phyloP scores from a whole-genome alignment of 2,329 filamentous ascomycete genomes.

The Botrytis pseudocinerea region DNA sequence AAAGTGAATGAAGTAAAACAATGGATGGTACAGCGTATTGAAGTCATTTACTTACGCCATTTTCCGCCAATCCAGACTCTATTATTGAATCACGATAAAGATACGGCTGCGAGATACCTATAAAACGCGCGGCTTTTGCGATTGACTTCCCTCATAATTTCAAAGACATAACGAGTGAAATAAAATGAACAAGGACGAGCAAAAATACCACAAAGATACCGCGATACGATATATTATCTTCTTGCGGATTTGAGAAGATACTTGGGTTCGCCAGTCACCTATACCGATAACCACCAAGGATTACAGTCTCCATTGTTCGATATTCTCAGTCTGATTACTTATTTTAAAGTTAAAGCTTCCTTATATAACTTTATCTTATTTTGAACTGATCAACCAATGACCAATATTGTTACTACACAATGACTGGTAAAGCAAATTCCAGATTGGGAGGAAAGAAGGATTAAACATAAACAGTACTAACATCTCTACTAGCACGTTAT shows the following conservation, averaged over 20 bases:
- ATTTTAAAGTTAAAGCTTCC: not conserved
- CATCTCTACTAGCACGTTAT: not conserved
- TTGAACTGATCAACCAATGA: not conserved
- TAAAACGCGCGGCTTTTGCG: not conserved
- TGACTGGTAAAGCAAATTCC: constrained; percentile 2
- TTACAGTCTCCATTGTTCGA: not conserved
- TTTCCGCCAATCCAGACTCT: not conserved
- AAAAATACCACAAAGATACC: not conserved
- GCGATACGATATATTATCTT: not conserved
- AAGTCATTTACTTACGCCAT: not conserved
- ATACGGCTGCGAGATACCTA: not conserved
- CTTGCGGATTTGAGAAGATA: not conserved
- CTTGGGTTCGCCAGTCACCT: not conserved
- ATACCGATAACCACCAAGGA: not conserved
- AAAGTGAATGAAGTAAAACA: not conserved
- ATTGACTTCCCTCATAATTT: not conserved
- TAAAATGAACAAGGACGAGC: not conserved
- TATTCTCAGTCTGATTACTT: no score
- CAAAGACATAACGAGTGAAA: not conserved
- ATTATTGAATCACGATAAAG: not conserved
- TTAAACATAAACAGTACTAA: not conserved
- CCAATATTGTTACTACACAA: not conserved
- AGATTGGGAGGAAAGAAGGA: not conserved
- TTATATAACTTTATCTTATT: not conserved
- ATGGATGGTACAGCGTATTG: not conserved